phyloP scores from a whole-genome alignment of 768 basidiomycete genomes.

The Boletus reticulatus region DNA sequence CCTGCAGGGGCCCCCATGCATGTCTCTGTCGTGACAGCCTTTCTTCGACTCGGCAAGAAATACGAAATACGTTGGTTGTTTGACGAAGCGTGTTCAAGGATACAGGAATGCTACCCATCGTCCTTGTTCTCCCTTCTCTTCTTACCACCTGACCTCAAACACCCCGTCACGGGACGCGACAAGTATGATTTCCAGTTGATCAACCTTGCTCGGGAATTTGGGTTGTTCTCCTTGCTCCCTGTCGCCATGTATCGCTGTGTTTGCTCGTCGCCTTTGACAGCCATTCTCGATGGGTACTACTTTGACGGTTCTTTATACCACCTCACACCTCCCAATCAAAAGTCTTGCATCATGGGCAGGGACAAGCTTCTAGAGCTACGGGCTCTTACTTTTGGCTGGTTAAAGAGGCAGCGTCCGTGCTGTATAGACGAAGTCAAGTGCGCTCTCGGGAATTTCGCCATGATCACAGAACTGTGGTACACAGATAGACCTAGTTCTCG shows the following conservation, averaged over 20 bases:
- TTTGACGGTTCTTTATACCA: constrained; percentile 14
- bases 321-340: constrained; percentile 22
- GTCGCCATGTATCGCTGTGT: constrained; percentile 25
- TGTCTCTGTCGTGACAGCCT: constrained; percentile 20
- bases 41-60: constrained; percentile 24
- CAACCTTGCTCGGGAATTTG: constrained; percentile 24
- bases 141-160: constrained; percentile 19
- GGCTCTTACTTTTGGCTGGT: constrained; percentile 19
- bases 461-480: constrained; percentile 21
- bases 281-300: constrained; percentile 25
- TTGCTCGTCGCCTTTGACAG: constrained; percentile 16
- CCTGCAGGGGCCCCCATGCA: constrained; percentile 16
- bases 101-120: constrained; percentile 22
- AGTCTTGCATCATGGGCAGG: constrained; percentile 24
- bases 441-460: constrained; percentile 20
- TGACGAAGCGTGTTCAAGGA: constrained; percentile 20
- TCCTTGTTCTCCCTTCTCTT: constrained; percentile 26
- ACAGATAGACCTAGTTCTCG: constrained; percentile 17
- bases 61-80: constrained; percentile 25
- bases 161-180: constrained; percentile 22
- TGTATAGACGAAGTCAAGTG: constrained; percentile 22
- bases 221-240: constrained; percentile 20
- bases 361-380: constrained; percentile 23
- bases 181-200: constrained; percentile 26
- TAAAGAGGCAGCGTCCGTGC: constrained; percentile 11